Conservation (phyloP, 345 rosid genomes). For the Acer yangbiense region DNA sequence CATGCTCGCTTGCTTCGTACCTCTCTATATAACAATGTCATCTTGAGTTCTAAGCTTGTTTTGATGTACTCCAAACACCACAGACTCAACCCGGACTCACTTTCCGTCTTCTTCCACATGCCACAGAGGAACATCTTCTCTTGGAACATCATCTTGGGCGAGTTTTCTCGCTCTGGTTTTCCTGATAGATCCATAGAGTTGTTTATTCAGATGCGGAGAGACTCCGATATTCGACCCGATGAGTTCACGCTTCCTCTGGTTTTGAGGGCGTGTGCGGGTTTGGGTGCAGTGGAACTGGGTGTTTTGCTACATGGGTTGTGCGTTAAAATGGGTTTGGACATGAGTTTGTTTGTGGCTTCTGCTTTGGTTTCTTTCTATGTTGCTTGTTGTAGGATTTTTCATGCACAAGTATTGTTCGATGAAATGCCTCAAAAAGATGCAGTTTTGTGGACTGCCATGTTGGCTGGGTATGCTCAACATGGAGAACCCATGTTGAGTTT, state of each 20-base stretch:
- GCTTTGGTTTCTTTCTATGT: conserved; percentile 51
- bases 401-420: conserved; percentile 57
- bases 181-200: conserved; percentile 38
- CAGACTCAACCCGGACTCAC: conserved; percentile 42
- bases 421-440: conserved; percentile 52
- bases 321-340: conserved; percentile 43
- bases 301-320: conserved; percentile 48
- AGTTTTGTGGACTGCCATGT: conserved; percentile 61
- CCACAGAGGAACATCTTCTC: conserved; percentile 58
- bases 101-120: conserved; percentile 64
- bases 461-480: conserved; percentile 64
- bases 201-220: conserved; percentile 56
- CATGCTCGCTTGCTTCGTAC: conserved; percentile 67
- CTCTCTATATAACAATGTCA: conserved; percentile 44
- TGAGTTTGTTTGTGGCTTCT: conserved; percentile 55
- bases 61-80: conserved; percentile 51
- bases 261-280: conserved; percentile 53
- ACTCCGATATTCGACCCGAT: conserved; percentile 39
- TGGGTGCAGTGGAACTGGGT: conserved; percentile 25
- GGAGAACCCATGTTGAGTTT: conserved; percentile 52
- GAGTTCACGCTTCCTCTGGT: conserved; percentile 69
- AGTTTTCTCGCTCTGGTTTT: conserved; percentile 52
- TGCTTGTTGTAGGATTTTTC: conserved; percentile 20
- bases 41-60: conserved; percentile 57
- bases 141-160: conserved; percentile 69